Percentiles rank a stretch among this genome's conserved stretches.
Conservation (phyloP, 1,139 yeast species). For the Geotrichum macrosporum region DNA sequence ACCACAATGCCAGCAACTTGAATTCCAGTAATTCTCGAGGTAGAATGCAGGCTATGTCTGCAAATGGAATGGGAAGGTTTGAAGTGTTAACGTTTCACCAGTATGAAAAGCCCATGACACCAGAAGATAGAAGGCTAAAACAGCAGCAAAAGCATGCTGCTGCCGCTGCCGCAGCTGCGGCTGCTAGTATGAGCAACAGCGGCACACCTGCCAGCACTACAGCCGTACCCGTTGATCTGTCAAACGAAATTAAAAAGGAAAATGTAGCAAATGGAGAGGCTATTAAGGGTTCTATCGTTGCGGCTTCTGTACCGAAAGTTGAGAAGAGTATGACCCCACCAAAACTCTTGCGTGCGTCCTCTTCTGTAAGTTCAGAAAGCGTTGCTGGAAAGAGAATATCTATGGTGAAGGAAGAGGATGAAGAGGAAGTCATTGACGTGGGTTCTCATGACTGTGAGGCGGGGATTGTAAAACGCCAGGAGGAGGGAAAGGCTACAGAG, state of each 20-base stretch:
- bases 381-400: constrained; percentile 12
- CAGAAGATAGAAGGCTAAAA: constrained; percentile 14
- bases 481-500: neutral
- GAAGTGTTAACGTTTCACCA: constrained; percentile 22
- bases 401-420: constrained; percentile 20
- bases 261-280: neutral
- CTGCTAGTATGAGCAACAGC: too few species aligned
- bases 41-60: constrained; percentile 5
- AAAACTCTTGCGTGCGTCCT: neutral
- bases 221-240: neutral
- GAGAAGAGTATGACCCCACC: constrained; percentile 2
- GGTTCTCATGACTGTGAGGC: neutral
- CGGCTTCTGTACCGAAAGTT: neutral
- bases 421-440: constrained; percentile 7
- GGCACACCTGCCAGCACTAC: neutral
- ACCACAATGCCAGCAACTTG: neutral
- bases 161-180: neutral
- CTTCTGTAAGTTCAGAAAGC: neutral
- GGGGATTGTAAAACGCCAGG: neutral
- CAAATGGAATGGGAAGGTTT: constrained; percentile 20
- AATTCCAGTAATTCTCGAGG: neutral
- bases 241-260: neutral
- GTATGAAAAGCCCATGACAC: constrained; percentile 20
- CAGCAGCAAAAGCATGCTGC: constrained; percentile 13
- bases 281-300: neutral